phyloP scores from a whole-genome alignment of 208 protist species.

The Kentomonas sorsogonicus region DNA sequence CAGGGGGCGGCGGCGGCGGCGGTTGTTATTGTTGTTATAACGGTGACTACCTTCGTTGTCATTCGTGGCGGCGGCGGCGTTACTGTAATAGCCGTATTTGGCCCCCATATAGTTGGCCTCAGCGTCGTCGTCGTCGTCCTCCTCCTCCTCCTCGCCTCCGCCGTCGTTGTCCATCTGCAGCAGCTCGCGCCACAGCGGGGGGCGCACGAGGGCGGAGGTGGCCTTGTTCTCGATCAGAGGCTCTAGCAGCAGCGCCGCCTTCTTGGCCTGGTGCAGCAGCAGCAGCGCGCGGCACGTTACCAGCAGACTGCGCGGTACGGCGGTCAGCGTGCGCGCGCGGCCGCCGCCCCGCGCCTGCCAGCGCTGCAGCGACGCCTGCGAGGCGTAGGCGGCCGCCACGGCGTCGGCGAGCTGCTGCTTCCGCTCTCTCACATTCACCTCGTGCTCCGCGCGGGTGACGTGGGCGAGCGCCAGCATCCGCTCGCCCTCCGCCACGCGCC shows the following conservation, averaged over 20 bases:
- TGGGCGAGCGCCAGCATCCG: conserved; percentile 79
- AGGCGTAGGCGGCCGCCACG: conserved; percentile 79
- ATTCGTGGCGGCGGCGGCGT: too few relatives aligned
- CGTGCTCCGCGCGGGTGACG: conserved; percentile 76
- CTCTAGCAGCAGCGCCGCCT: conserved; percentile 77
- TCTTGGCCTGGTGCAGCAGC: conserved; percentile 70
- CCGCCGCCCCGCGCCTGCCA: conserved; percentile 62
- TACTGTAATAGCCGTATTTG: too few relatives aligned
- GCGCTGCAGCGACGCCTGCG: conserved; percentile 71
- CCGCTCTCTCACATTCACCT: conserved; percentile 77
- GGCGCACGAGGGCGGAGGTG: conserved; percentile 56
- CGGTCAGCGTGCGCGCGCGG: conserved; percentile 64
- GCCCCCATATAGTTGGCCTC: too few relatives aligned
- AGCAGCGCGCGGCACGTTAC: conserved; percentile 67
- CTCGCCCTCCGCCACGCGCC: conserved; percentile 73
- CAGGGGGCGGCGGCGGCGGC: too few relatives aligned
- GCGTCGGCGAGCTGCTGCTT: conserved; percentile 76
- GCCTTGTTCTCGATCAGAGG: conserved; percentile 80
- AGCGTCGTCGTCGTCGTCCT: too few relatives aligned
- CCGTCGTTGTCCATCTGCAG: conserved; percentile 36
- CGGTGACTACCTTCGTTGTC: too few relatives aligned
- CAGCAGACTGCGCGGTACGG: conserved; percentile 65
- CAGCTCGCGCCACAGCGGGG: conserved; percentile 66
- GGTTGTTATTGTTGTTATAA: too few relatives aligned
- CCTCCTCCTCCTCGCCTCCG: too few relatives aligned